Percentiles rank a stretch among this genome's conserved stretches.
Evolutionary conservation across 768 basidiomycete genomes (phyloP).

Genomic region (Tremella yokohamensis): DNA sequence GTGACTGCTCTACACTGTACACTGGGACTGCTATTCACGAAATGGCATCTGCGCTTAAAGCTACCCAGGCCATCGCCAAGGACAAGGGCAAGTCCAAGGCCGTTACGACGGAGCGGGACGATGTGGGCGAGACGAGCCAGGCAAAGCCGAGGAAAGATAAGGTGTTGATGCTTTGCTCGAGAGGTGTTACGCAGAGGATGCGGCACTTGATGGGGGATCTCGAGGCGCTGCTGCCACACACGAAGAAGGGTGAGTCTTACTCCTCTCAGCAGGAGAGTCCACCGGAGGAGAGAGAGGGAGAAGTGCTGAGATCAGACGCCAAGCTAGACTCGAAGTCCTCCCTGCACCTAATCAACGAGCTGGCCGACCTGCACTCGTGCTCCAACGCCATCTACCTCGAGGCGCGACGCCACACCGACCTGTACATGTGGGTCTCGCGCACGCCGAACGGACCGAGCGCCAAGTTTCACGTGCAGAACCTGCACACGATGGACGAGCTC

Average conservation of each 20-base stretch:
- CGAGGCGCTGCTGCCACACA: constrained; percentile 82
- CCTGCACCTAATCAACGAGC: constrained; percentile 84
- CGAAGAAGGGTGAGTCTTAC: constrained; percentile 77
- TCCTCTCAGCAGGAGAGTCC: background rate
- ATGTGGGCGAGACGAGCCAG: constrained; percentile 59
- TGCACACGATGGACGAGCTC: constrained; percentile 99
- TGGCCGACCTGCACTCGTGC: constrained; percentile 95
- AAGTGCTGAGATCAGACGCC: constrained; percentile 61
- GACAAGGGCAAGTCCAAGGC: constrained; percentile 54
- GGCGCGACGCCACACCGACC: constrained; percentile 87
- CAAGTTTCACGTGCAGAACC: constrained; percentile 96
- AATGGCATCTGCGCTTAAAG: constrained; percentile 2
- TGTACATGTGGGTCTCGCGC: constrained; percentile 95
- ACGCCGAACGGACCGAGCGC: constrained; percentile 96
- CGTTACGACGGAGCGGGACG: constrained; percentile 25
- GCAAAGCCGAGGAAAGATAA: constrained; percentile 75
- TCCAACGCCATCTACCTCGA: constrained; percentile 98
- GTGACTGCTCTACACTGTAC: too few species aligned
- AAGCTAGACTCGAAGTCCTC: constrained; percentile 97
- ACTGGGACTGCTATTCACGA: background rate
- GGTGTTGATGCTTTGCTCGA: constrained; percentile 83
- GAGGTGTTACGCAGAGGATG: constrained; percentile 94
- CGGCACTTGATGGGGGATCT: constrained; percentile 94
- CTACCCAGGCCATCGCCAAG: constrained; percentile 29
- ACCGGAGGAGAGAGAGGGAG: background rate